Base-by-base conservation (phyloP, 148 eudicot genomes). In the Persicaria maculosa region DNA sequence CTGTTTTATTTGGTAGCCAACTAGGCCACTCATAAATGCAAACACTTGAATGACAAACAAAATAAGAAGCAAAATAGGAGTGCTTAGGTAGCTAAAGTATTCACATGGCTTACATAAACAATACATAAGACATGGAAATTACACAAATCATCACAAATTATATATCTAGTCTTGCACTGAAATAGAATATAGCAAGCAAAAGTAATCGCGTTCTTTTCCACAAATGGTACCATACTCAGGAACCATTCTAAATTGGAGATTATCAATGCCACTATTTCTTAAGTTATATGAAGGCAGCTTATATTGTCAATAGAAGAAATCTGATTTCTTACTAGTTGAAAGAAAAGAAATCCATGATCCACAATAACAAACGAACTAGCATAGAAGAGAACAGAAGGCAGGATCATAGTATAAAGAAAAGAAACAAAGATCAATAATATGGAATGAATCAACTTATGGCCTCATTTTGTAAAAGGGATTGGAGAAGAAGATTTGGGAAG, bases 351-450 rank as follows among this genome's bases (percentile, higher is more conserved):
- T 50, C 53, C 53, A 50, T 50, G 14, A 17, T 17, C 62, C 17
- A 9, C 20, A 9, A 57, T 57, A 57, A 4, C 4, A 20, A 58
- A 31, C 14, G 36, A 58, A 58, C 20, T 4, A 12, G n/a, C 12
- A 64, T 22, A 16, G 25, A 64, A 64, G 45, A 64, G 4, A 64
- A 1, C 0, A 36, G 44, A 31, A 14, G 46, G n/a, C 11, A 14
- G n/a, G 44, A 65, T 57, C 70, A 65, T 65, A 48, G 8, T 48
- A 65, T 65, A 65, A 15, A 6, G 70, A 40, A 40, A 15, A 65
- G 47, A 40, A 65, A 12, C 9, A n/a, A 40, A 65, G 44, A 62
- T 36, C 12, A 64, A 12, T 45, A 5, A 19, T 65, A 1, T 8
- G 12, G 15, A 53, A 59, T 59, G 67, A 25, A 0, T 59, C 0